A percentile compares a stretch with the other conserved stretches of the same genome.
Evolutionary conservation across 768 basidiomycete genomes (phyloP).

Genomic region (Boletus vinaceobasis): DNA sequence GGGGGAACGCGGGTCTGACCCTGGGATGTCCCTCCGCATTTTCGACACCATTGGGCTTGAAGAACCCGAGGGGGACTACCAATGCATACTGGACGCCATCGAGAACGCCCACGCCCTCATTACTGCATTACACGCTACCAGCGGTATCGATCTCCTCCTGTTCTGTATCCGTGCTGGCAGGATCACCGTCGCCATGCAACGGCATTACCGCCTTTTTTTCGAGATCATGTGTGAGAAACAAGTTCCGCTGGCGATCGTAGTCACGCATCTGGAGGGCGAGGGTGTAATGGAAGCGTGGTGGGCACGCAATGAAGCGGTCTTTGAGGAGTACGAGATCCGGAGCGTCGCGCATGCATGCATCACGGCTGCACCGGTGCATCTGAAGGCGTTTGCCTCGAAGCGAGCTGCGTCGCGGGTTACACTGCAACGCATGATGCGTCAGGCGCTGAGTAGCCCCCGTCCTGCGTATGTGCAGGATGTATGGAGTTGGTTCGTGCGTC

Average conservation of each 20-base stretch:
- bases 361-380: background rate
- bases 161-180: background rate
- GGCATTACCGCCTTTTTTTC: background rate
- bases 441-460: background rate
- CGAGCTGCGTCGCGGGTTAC: background rate
- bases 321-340: background rate
- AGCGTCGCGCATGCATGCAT: background rate
- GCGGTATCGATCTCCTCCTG: background rate
- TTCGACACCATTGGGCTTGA: constrained; percentile 1
- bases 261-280: background rate
- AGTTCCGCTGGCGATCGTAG: background rate
- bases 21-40: background rate
- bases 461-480: background rate
- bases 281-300: background rate
- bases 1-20: background rate
- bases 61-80: background rate
- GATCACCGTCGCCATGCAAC: background rate
- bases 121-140: background rate
- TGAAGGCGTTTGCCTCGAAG: background rate
- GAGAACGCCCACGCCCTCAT: background rate
- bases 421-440: background rate
- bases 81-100: background rate
- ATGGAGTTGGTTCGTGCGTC: background rate
- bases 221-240: background rate
- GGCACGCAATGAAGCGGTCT: background rate